Base-by-base conservation (phyloP, 2,329 filamentous ascomycete genomes). In the Cordyceps javanica region DNA sequence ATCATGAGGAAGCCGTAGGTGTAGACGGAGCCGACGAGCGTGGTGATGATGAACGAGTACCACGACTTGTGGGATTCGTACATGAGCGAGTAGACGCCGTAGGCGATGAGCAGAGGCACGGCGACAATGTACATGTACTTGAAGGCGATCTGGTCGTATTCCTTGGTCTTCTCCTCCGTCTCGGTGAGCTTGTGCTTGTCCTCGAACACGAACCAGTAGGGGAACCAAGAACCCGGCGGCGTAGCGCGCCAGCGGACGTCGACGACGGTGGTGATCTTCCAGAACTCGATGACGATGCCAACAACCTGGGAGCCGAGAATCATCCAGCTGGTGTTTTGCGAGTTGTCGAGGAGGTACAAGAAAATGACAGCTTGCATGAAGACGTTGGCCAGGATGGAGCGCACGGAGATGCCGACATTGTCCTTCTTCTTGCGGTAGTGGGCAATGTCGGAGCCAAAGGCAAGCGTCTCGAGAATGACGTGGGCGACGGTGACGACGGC, bases 381-480 rank as follows among this genome's bases (percentile, higher is more conserved):
- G 61, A 97, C 92, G 68, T 97, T 99, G 70, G 90, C 91, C 58
- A 99, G 79, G 68, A 99, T 99, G 32, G 93, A 95, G 58, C 94
- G 91, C 60, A 99, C 89, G 1, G 92, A 97, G 46, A 96, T 96
- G 62, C 94, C 94, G 28, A 99, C 89, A 59, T 96, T 94, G 76
- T 97, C 95, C 80, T 99, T 99, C 87, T 99, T 99, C 79, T 97
- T 97, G 70, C 92, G 90, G 85, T 94, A 99, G 75, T 99, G 94
- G 50, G 91, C 86, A 70, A 99, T 96, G 70, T 99, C 94, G 69
- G 89, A 96, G 68, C 96, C 96, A 77, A 99, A 99, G 2, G 94
- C 94, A 34, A 99, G 82, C 68, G 89, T 92, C 74, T 99, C 94
- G 62, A 99, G 93, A 64, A 99, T 78, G 82, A 96, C 91, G 75